phyloP scores from a whole-genome alignment of 1,284 basidiomycete genomes.

The Papiliotrema terrestris region DNA sequence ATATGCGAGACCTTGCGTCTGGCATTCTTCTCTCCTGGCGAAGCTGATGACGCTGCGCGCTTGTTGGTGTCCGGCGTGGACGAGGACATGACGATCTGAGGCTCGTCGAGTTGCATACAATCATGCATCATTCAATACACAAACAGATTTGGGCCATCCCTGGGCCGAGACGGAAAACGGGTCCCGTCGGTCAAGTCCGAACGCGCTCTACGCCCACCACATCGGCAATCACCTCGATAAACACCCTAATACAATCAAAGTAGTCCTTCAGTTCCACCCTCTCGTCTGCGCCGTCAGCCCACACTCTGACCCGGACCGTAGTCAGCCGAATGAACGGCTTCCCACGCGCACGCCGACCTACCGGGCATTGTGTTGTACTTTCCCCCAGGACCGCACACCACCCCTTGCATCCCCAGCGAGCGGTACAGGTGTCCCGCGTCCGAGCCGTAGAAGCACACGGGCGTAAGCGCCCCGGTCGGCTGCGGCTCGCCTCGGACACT shows the following conservation, averaged over 20 bases:
- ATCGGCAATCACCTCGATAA: conserved; percentile 5
- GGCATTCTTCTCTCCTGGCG: too few species aligned
- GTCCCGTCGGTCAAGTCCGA: too few species aligned
- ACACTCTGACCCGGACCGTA: background rate
- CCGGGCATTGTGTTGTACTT: conserved; percentile 21
- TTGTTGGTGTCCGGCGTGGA: too few species aligned
- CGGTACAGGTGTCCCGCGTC: conserved; percentile 17
- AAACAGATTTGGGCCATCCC: too few species aligned
- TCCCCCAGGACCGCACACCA: conserved; percentile 18
- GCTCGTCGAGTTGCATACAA: too few species aligned
- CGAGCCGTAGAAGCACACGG: conserved; percentile 16
- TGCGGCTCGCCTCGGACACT: conserved; percentile 9
- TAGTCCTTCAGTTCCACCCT: conserved; percentile 11
- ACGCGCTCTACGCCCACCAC: too few species aligned
- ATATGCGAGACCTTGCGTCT: too few species aligned
- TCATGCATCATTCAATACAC: too few species aligned
- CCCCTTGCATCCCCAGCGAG: conserved; percentile 10
- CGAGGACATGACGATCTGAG: too few species aligned
- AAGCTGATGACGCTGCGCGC: too few species aligned
- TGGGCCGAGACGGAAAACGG: too few species aligned
- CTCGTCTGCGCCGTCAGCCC: background rate
- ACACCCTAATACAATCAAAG: conserved; percentile 15
- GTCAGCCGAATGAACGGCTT: too few species aligned
- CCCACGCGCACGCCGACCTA: conserved; percentile 3
- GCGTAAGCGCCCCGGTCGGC: conserved; percentile 13